A percentile compares a stretch with the other conserved stretches of the same genome.
Evolutionary conservation across 2,329 filamentous ascomycete genomes (phyloP).

Genomic region (Chaetomiaceae sp.): DNA sequence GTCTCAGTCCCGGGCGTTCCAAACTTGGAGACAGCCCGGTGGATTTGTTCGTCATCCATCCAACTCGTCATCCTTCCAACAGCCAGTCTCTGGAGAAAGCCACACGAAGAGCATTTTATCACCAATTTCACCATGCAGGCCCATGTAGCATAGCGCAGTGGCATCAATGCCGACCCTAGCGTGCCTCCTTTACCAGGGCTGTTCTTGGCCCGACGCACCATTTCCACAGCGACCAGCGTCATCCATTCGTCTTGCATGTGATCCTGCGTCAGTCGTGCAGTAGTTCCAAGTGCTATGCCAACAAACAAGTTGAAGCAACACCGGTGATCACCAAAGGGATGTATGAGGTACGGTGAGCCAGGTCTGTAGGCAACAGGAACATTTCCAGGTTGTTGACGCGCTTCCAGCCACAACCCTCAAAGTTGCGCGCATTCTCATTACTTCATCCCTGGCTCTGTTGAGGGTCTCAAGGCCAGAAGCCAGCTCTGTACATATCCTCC

Average conservation of each 20-base stretch:
- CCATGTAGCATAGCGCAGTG: not conserved
- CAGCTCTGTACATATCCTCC: not conserved
- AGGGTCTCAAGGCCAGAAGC: not conserved
- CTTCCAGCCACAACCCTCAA: not conserved
- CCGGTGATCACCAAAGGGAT: not conserved
- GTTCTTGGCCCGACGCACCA: conserved; percentile 8
- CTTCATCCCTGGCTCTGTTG: not conserved
- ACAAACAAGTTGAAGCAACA: not conserved
- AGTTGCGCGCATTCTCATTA: not conserved
- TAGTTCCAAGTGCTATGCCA: not conserved
- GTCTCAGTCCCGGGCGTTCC: too few relatives aligned
- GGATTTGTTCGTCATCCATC: too few relatives aligned
- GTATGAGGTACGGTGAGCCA: too few relatives aligned
- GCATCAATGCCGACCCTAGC: conserved; percentile 7
- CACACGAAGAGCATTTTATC: too few relatives aligned
- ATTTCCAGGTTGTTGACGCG: not conserved
- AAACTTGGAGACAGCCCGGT: too few relatives aligned
- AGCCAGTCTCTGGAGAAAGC: too few relatives aligned
- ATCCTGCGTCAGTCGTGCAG: conserved; percentile 20
- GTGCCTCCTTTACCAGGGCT: not conserved
- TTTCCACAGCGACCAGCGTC: conserved; percentile 8
- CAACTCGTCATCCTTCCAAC: too few relatives aligned
- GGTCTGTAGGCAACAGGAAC: too few relatives aligned
- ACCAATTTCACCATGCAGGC: not conserved
- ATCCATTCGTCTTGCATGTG: conserved; percentile 22